Evolutionary conservation across 2,329 filamentous ascomycete genomes (phyloP), one percentile per base, ranked within the genome.

Genomic region (Ciborinia camelliae): DNA sequence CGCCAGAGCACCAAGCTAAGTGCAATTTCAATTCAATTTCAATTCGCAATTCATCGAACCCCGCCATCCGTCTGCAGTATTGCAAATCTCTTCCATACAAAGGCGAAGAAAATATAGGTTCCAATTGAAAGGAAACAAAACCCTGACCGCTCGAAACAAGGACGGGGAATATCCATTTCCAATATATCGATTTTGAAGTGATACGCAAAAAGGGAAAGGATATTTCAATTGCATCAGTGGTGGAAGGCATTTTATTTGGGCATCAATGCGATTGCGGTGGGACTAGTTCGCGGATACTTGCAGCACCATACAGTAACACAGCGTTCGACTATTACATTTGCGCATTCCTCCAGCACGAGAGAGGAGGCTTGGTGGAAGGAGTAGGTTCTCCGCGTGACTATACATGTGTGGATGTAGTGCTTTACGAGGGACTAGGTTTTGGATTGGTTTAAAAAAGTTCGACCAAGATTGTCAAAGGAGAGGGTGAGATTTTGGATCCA

Each of bases 231-330:
- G 62, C 62, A 58, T 59, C 54, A 41, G 53, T 58, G 45, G 62
- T 57, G 51, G 51, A 63, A 57, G 51, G 51, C 51, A 55, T 63
- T 48, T 57, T 65, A 66, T 66, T 71, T 70, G 72, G 71, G 69
- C 71, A 73, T 72, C 70, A 72, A 73, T 74, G 71, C 66, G 62
- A 70, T 68, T 68, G 63, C 65, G 61, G 68, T 68, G 66, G 66
- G 58, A 64, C 57, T 70, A 68, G 69, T 64, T 66, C 64, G 62
- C 71, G 72, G 72, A 68, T 71, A 71, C 65, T 55, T 71, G 71
- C 72, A 73, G 60, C 52, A 66, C n/a, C 28, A 63, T 41, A 65
- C 54, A 54, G 70, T 73, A 45, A 68, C 69, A 73, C 72, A 52
- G 66, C 70, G 68, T 70, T 66, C 54, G 66, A 64, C 30, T 61